Evolutionary conservation across 306 rosid genomes (phyloP), one percentile per base, ranked within the genome.

Genomic region (Casuarina glauca): DNA sequence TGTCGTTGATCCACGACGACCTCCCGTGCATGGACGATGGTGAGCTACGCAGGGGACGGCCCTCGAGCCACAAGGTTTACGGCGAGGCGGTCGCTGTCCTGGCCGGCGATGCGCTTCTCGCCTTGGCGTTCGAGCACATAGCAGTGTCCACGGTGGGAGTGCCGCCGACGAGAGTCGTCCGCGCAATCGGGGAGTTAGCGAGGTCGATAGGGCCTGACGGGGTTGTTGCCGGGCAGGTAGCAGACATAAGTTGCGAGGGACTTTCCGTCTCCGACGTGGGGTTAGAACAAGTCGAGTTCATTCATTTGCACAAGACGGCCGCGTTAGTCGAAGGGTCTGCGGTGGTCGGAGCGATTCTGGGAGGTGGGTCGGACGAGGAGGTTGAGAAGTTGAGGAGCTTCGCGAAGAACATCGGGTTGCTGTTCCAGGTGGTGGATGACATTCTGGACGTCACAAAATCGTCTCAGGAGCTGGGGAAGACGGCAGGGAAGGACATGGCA

Each of bases 371-470:
- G 0, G 84, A 90, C 2, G 81, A 83, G 0, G 87, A 90, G 7
- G 62, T 89, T 17, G 97, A 90, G 26, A 83, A 49, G 51, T 68
- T 92, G 16, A 78, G 97, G 77, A 85, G 75, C 16, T 92, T 86
- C 51, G 97, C 97, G 0, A 82, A 89, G 84, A 60, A 73, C 61
- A 87, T 93, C 26, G 97, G 96, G 0, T 12, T 93, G 81, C 46
- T 93, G 86, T 90, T 89, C 79, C 97, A 93, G 77, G 96, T 93
- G 16, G 97, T 93, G 48, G 97, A 93, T 74, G 97, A 93, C 71
- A 90, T 93, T 62, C 92, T 93, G 1, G 97, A 93, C 74, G 89
- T 93, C 20, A 93, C 97, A 0, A 90, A 89, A 42, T 86, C 96
- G 1, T 93, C 97, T 0, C 70, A 86, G 78, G 96, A 93, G 39